Evolutionary conservation across 139 green algal genomes (phyloP).

Genomic region (Picocystis salinarum): DNA sequence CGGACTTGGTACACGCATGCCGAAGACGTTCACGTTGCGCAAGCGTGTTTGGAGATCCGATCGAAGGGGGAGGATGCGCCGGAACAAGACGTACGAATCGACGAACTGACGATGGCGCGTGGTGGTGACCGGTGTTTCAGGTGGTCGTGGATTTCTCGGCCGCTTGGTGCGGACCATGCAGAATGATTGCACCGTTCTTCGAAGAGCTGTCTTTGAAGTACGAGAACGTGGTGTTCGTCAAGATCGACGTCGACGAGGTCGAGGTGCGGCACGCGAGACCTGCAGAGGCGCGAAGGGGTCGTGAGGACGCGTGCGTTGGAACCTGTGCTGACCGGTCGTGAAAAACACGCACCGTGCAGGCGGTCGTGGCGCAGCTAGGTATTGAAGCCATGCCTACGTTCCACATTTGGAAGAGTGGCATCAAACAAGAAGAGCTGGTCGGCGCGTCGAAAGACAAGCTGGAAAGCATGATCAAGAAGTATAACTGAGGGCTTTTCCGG

Average conservation of each 20-base stretch:
- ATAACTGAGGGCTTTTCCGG: too few relatives aligned
- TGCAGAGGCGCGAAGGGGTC: too few relatives aligned
- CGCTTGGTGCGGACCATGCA: constrained; percentile 65
- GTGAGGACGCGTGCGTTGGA: too few relatives aligned
- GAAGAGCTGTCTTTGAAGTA: constrained; percentile 26
- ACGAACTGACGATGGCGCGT: too few relatives aligned
- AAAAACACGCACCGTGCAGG: constrained; percentile 12
- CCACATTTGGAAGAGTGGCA: constrained; percentile 40
- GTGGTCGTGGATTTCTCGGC: constrained; percentile 57
- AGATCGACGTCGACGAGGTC: constrained; percentile 57
- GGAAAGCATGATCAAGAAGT: constrained; percentile 24
- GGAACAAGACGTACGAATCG: too few relatives aligned
- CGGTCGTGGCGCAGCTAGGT: constrained; percentile 31
- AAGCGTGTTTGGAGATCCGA: too few relatives aligned
- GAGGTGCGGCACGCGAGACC: too few relatives aligned
- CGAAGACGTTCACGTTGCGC: too few relatives aligned
- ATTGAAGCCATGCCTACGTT: constrained; percentile 72
- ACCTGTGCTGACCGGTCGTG: too few relatives aligned
- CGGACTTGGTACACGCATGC: too few relatives aligned
- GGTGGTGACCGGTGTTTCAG: too few relatives aligned
- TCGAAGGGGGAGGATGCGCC: too few relatives aligned
- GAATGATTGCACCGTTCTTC: constrained; percentile 50
- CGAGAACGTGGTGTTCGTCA: constrained; percentile 36
- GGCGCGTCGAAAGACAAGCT: constrained; percentile 47
- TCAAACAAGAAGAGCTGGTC: constrained; percentile 44